phyloP scores from a whole-genome alignment of 148 eudicot species.

The Oxyria digyna region DNA sequence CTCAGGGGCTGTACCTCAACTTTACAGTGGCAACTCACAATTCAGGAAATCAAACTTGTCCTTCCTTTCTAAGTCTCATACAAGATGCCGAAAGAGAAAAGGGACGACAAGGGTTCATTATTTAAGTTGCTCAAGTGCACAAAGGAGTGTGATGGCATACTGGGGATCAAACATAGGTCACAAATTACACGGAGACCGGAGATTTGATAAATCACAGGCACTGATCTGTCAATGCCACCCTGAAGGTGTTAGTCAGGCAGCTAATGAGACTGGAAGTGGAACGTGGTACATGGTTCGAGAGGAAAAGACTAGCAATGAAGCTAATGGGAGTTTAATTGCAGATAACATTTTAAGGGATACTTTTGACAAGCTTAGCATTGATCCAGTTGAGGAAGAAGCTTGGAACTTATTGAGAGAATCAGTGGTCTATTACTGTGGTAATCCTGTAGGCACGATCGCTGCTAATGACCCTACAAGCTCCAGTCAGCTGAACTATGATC shows the following conservation, averaged over 20 bases:
- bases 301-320: conserved; percentile 18
- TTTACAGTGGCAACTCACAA: conserved; percentile 10
- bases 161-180: neutral
- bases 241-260: conserved; percentile 29
- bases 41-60: conserved; percentile 12
- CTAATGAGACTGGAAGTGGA: conserved; percentile 23
- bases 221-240: conserved; percentile 28
- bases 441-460: conserved; percentile 69
- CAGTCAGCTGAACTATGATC: conserved; percentile 47
- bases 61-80: conserved; percentile 11
- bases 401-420: conserved; percentile 52
- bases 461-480: conserved; percentile 53
- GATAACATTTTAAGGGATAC: conserved; percentile 10
- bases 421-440: conserved; percentile 50
- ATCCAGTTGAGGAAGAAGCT: conserved; percentile 50
- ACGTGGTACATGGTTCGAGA: conserved; percentile 28
- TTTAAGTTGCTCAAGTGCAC: conserved; percentile 11
- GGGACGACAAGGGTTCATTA: conserved; percentile 3
- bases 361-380: conserved; percentile 4
- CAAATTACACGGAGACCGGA: neutral
- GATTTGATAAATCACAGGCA: conserved; percentile 6
- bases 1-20: conserved; percentile 17
- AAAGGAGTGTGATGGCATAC: conserved; percentile 3
- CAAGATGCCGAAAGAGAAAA: conserved; percentile 16
- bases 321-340: conserved; percentile 9